Evolutionary conservation across 2,329 filamentous ascomycete species (phyloP), one percentile per base, ranked within the genome.

Genomic region (Ampelomyces quisqualis): DNA sequence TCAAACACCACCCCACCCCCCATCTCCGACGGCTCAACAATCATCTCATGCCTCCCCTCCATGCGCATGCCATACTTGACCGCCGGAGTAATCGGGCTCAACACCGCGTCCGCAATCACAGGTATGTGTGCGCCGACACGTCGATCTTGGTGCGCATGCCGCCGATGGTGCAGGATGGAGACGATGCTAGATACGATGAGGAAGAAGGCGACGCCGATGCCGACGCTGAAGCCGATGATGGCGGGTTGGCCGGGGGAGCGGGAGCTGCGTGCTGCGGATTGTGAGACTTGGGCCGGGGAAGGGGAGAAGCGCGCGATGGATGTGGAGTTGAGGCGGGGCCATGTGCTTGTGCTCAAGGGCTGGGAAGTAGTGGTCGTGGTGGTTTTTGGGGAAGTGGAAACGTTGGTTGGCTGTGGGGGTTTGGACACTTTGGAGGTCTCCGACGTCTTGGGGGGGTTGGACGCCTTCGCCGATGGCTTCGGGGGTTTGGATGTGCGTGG

Each of bases 201-300:
- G n/a, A 28, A 14, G 26, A 28, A 28, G n/a, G 26, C 26, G n/a
- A 28, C 10, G 3, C 8, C 26, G 26, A 28, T 13, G 11, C 26
- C 26, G n/a, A 28, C 26, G n/a, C 26, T 28, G n/a, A 28, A 28
- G 26, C 26, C 26, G 26, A 28, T 28, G 26, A 28, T 28, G 26
- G 26, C 26, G 5, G 13, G 13, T 14, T 28, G n/a, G 26, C 26
- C n/a, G 26, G 15, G 26, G 26, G 26, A 28, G 26, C 26, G 26
- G 6, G 26, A 28, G 7, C n/a, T 13, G n/a, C 26, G 26, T 11
- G 26, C 26, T 28, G 26, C 26, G 8, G 26, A 28, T 8, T 14
- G 26, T 28, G 26, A 28, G 26, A 14, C 3, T 28, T 28, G 26
- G 26, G 26, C 26, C 26, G 15, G 8, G 8, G 26, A 28, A 6